Percentiles rank a stretch among this genome's conserved stretches.
These are phyloP conservation scores for Umbilicaria muhlenbergii DNA, from an alignment of 495 filamentous ascomycete genomes.

Conservation along the genomic window DNA sequence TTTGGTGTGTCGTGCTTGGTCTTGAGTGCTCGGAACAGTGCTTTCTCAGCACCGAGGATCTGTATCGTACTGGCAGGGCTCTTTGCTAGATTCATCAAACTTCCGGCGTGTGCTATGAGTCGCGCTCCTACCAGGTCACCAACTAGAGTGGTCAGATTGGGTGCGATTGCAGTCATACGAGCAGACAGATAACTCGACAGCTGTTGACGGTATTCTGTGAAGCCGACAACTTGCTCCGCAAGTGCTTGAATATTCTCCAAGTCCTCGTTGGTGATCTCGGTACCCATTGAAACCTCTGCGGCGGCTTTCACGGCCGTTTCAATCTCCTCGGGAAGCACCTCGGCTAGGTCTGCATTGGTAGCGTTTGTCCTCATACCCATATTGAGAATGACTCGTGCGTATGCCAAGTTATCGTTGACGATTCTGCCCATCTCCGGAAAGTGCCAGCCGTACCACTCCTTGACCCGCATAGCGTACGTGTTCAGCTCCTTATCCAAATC, in stretches of 20 bases:
- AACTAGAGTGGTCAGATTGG: conserved; percentile 86
- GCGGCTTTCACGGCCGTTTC: conserved; percentile 82
- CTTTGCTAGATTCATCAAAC: conserved; percentile 91
- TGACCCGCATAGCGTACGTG: conserved; percentile 95
- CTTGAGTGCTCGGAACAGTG: conserved; percentile 93
- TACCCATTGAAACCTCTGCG: conserved; percentile 95
- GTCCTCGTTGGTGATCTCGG: conserved; percentile 82
- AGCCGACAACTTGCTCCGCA: conserved; percentile 82
- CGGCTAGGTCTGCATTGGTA: conserved; percentile 60
- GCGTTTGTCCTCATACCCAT: conserved; percentile 79
- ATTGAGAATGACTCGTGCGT: conserved; percentile 67
- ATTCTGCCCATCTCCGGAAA: conserved; percentile 96
- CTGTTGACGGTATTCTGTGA: conserved; percentile 76
- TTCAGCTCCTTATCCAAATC: conserved; percentile 98
- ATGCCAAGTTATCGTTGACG: conserved; percentile 94
- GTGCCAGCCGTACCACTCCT: conserved; percentile 99
- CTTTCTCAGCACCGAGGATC: conserved; percentile 97
- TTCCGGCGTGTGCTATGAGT: conserved; percentile 90
- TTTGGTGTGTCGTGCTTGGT: conserved; percentile 99
- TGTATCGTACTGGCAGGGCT: conserved; percentile 91
- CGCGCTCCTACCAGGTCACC: conserved; percentile 91
- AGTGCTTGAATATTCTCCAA: conserved; percentile 78
- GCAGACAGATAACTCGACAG: conserved; percentile 78
- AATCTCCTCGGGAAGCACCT: conserved; percentile 93
- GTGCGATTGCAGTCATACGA: conserved; percentile 93